These are phyloP conservation scores for Puccinia coronata DNA, from an alignment of 1,284 basidiomycete genomes.

Conservation along the genomic window DNA sequence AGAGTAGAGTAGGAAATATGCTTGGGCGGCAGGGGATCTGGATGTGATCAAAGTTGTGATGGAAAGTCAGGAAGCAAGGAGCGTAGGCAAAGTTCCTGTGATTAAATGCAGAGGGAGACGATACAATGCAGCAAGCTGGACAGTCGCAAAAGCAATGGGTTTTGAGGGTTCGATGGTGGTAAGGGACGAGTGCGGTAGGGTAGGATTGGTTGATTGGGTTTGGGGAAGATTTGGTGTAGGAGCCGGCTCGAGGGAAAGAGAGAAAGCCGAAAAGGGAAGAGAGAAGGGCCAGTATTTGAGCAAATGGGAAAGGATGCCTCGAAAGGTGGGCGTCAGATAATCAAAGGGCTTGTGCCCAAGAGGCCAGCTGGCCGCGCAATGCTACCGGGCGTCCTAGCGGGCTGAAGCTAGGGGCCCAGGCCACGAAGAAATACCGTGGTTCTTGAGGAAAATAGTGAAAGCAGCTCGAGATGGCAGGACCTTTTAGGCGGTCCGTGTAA, in stretches of 20 bases:
- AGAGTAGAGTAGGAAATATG: background rate
- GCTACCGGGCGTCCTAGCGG: constrained; percentile 19
- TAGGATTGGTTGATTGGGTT: constrained; percentile 16
- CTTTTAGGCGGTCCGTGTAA: constrained; percentile 14
- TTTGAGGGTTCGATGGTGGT: constrained; percentile 17
- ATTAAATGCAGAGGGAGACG: constrained; percentile 20
- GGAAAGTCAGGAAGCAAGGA: constrained; percentile 11
- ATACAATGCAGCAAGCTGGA: background rate
- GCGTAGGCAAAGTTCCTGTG: background rate
- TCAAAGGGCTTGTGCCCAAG: constrained; percentile 18
- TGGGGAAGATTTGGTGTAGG: constrained; percentile 27
- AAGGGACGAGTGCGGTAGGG: background rate
- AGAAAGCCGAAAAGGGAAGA: constrained; percentile 45
- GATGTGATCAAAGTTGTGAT: background rate
- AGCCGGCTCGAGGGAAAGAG: constrained; percentile 48
- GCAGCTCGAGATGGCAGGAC: constrained; percentile 15
- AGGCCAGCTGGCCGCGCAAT: background rate
- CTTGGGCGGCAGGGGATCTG: too few species aligned
- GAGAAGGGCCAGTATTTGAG: constrained; percentile 27
- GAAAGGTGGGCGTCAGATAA: constrained; percentile 13
- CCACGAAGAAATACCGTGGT: constrained; percentile 32
- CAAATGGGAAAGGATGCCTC: constrained; percentile 27
- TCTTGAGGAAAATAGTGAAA: background rate
- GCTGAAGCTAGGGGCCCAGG: constrained; percentile 10
- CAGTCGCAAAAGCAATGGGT: background rate